These are phyloP conservation scores for Candida andamanensis DNA, from an alignment of 805 yeast genomes.

Conservation along the genomic window DNA sequence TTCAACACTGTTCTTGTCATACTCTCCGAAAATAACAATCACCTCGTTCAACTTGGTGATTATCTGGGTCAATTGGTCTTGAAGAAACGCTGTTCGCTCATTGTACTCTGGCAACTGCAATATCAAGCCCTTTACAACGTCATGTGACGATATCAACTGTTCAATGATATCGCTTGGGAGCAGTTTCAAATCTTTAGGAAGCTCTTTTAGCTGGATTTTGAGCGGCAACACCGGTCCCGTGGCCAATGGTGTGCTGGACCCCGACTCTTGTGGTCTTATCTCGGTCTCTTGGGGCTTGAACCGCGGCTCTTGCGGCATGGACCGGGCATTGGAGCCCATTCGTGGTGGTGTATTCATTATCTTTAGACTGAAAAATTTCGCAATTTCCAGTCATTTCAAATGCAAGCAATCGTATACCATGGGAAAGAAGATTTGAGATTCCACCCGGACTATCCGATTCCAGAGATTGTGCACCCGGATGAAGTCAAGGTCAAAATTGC, in stretches of 20 bases:
- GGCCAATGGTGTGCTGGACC: too few species aligned
- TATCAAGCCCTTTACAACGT: slow-evolving; percentile 26
- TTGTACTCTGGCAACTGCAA: slow-evolving; percentile 17
- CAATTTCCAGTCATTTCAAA: slow-evolving; percentile 2
- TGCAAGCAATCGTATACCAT: slow-evolving; percentile 22
- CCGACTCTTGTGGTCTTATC: too few species aligned
- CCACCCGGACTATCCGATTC: slow-evolving; percentile 22
- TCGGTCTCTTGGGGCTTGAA: too few species aligned
- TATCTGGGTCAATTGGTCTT: slow-evolving; percentile 13
- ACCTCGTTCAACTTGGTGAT: slow-evolving; percentile 18
- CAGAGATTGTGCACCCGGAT: slow-evolving; percentile 16
- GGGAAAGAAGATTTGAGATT: slow-evolving; percentile 16
- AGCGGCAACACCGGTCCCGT: too few species aligned
- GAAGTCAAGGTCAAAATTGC: slow-evolving; percentile 57
- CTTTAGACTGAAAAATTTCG: background rate
- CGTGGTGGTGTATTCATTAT: too few species aligned
- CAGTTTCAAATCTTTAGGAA: slow-evolving; percentile 22
- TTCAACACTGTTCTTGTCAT: slow-evolving; percentile 14
- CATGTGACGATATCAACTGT: slow-evolving; percentile 24
- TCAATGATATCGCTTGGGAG: slow-evolving; percentile 24
- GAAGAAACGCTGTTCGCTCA: slow-evolving; percentile 6
- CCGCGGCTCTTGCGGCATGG: too few species aligned
- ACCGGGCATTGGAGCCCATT: too few species aligned
- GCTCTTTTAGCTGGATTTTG: background rate
- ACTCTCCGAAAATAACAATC: slow-evolving; percentile 15